These are phyloP conservation scores for Trichoderma citrinoviride DNA, from an alignment of 2,329 filamentous ascomycete species.

Conservation along the genomic window DNA sequence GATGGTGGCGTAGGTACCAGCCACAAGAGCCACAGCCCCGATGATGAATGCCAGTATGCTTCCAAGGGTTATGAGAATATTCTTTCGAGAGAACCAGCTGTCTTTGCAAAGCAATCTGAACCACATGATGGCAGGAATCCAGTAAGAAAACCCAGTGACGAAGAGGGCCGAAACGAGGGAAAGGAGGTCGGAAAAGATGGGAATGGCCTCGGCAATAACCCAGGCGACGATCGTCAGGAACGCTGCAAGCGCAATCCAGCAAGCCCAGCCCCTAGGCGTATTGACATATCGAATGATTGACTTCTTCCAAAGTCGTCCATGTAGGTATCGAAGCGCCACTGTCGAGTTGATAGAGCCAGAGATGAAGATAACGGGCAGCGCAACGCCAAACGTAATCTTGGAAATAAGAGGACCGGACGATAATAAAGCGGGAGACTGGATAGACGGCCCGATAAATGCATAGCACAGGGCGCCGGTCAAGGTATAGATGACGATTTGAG, in stretches of 20 bases:
- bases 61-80: constrained; percentile 28
- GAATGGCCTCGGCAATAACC: constrained; percentile 68
- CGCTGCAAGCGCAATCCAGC: constrained; percentile 57
- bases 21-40: constrained; percentile 30
- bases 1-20: constrained; percentile 33
- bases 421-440: constrained; percentile 61
- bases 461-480: constrained; percentile 63
- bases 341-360: constrained; percentile 62
- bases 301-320: constrained; percentile 38
- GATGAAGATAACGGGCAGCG: constrained; percentile 65
- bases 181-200: constrained; percentile 65
- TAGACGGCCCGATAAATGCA: constrained; percentile 57
- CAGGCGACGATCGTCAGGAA: constrained; percentile 60
- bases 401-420: constrained; percentile 54
- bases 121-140: constrained; percentile 28
- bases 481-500: constrained; percentile 60
- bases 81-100: constrained; percentile 29
- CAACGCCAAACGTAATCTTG: constrained; percentile 64
- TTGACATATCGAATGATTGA: constrained; percentile 40
- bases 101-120: constrained; percentile 25
- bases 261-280: constrained; percentile 40
- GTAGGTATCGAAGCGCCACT: constrained; percentile 39
- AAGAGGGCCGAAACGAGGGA: constrained; percentile 48
- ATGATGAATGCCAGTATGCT: constrained; percentile 31
- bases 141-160: constrained; percentile 34